Conservation (phyloP, 2,329 filamentous ascomycete species). For the Alternaria burnsii region DNA sequence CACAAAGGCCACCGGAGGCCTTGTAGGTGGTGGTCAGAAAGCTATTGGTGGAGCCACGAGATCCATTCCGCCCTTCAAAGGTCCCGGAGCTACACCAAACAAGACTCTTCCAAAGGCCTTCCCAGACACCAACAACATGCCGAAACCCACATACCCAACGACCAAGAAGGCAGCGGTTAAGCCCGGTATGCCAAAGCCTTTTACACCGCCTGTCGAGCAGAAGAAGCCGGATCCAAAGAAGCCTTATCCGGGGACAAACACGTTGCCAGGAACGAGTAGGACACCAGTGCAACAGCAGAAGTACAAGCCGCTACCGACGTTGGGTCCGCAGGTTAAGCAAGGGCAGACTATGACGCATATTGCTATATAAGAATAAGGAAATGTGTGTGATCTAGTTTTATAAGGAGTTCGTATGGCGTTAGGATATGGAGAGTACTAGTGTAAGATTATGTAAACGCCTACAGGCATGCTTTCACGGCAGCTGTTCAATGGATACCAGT, state of each 20-base stretch:
- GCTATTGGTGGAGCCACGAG: constrained; percentile 17
- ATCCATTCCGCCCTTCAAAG: constrained; percentile 18
- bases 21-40: constrained; percentile 23
- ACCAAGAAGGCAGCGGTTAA: constrained; percentile 42
- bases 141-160: constrained; percentile 26
- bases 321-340: constrained; percentile 34
- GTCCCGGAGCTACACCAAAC: constrained; percentile 11
- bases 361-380: constrained; percentile 18
- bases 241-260: constrained; percentile 45
- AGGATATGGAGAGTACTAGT: neutral
- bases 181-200: constrained; percentile 39
- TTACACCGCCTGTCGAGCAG: constrained; percentile 26
- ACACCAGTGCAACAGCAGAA: constrained; percentile 36
- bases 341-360: constrained; percentile 45
- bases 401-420: neutral
- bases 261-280: constrained; percentile 36
- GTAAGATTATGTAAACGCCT: neutral
- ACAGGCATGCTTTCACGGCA: too few species aligned
- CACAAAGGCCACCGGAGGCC: constrained; percentile 12
- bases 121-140: constrained; percentile 16
- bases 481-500: neutral
- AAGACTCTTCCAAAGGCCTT: constrained; percentile 17
- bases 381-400: neutral
- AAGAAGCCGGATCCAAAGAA: constrained; percentile 27
- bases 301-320: constrained; percentile 36